Conservation (phyloP, 371 early-diverging fungal genomes). For the Mortierella sp. region DNA sequence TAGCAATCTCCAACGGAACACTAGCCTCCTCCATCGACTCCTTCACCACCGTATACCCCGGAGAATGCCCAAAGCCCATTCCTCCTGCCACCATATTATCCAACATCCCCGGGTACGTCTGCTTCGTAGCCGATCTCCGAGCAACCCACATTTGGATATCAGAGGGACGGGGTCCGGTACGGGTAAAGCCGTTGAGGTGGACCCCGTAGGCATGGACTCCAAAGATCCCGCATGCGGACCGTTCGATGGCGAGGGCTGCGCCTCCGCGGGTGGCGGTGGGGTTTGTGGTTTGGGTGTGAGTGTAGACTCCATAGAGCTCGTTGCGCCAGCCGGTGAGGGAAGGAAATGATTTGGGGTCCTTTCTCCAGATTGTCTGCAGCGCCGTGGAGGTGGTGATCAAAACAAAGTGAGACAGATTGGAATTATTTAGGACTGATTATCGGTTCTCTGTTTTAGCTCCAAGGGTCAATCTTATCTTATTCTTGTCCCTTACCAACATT, state of each 20-base stretch:
- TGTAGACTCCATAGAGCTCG: slow-evolving; percentile 89
- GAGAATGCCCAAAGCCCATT: slow-evolving; percentile 74
- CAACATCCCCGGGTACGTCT: slow-evolving; percentile 88
- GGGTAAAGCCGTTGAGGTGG: slow-evolving; percentile 85
- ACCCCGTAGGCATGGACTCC: slow-evolving; percentile 85
- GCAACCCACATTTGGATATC: slow-evolving; percentile 89
- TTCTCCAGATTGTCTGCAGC: slow-evolving; percentile 31
- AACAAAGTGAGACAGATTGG: neutral
- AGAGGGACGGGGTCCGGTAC: slow-evolving; percentile 45
- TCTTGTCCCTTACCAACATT: slow-evolving; percentile 30
- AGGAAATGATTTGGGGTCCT: slow-evolving; percentile 27
- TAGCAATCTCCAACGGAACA: slow-evolving; percentile 71
- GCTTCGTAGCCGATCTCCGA: slow-evolving; percentile 81
- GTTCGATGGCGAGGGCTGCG: slow-evolving; percentile 81
- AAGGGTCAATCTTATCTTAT: neutral
- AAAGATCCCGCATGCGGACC: slow-evolving; percentile 84
- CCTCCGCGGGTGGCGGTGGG: slow-evolving; percentile 46
- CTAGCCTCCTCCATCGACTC: slow-evolving; percentile 95
- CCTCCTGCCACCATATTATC: slow-evolving; percentile 95
- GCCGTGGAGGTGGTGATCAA: neutral
- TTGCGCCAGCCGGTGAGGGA: slow-evolving; percentile 75
- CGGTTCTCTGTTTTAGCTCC: neutral
- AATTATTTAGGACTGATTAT: neutral
- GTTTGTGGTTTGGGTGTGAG: slow-evolving; percentile 49
- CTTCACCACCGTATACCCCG: slow-evolving; percentile 79